Evolutionary conservation across 441 rosid genomes (phyloP), one percentile per base, ranked within the genome.

Genomic region (Adansonia madagascariensis): DNA sequence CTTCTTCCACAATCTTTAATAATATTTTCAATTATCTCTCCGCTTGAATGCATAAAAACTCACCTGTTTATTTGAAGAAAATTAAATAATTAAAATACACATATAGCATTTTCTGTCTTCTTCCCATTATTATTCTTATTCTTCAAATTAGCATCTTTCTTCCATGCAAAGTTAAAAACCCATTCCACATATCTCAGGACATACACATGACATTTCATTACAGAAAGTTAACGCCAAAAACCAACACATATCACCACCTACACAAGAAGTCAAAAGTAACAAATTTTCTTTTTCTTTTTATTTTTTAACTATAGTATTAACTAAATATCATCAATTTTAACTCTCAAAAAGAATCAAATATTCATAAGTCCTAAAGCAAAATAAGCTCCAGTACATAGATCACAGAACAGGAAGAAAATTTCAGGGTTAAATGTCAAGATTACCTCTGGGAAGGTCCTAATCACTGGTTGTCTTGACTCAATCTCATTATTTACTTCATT

Each of bases 381-480:
- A 39, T 18, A 56, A 18, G 24, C 12, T 67, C 35, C 72, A 20
- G 44, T 10, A 72, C 62, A 39, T 31, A 39, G 49, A 71, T 71
- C n/a, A 55, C 31, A 17, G 8, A 53, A 39, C 49, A 17, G 15
- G 31, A 17, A 55, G 52, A 43, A 9, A 43, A 17, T n/a, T 43
- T 43, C 31, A 55, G 46, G 44, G 22, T 49, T 62, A 24, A 75
- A 12, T 63, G 35, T 18, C 27, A 52, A 31, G 55, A 80, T 80
- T 89, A 97, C 99, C 98, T 93, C 97, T 39, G 97, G 98, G 65
- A 50, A 79, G 52, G 98, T 89, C 88, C 83, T 88, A 61, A 97
- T 76, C 43, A 88, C 78, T 73, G 86, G 94, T 72, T 57, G 82
- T 76, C 74, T 86, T 77, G 84, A 83, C 78, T 89, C 94, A 57